Percentiles rank a stretch among this genome's conserved stretches.
Evolutionary conservation across 2,329 filamentous ascomycete species (phyloP).

Genomic region (Fusarium musae): DNA sequence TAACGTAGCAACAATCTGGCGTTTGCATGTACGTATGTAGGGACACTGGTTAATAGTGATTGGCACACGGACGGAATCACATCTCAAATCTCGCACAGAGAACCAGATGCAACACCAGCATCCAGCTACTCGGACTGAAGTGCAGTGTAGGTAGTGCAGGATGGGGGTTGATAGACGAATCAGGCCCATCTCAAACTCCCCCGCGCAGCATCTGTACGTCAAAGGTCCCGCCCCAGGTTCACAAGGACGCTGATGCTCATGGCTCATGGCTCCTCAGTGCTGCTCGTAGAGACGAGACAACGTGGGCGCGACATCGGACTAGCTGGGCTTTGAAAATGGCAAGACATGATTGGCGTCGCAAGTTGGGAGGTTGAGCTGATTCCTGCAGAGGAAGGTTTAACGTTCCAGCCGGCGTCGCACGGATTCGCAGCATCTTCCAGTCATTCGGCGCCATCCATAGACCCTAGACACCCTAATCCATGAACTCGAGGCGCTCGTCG

Average conservation of each 20-base stretch:
- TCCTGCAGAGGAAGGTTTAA: slow-evolving; percentile 43
- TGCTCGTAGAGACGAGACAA: slow-evolving; percentile 22
- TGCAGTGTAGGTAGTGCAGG: slow-evolving; percentile 11
- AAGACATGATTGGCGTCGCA: slow-evolving; percentile 48
- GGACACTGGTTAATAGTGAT: slow-evolving; percentile 24
- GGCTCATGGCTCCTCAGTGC: slow-evolving; percentile 24
- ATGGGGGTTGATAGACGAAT: slow-evolving; percentile 39
- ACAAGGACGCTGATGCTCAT: slow-evolving; percentile 10
- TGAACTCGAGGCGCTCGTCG: slow-evolving; percentile 16
- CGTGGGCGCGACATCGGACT: slow-evolving; percentile 49
- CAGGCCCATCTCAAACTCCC: slow-evolving; percentile 34
- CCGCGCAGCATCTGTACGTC: slow-evolving; percentile 45
- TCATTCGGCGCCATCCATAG: slow-evolving; percentile 36
- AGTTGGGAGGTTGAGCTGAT: slow-evolving; percentile 33
- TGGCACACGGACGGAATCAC: slow-evolving; percentile 16
- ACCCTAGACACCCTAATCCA: slow-evolving; percentile 29
- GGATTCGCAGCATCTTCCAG: slow-evolving; percentile 40
- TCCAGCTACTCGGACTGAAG: slow-evolving; percentile 37
- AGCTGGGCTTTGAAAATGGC: slow-evolving; percentile 45
- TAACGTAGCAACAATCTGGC: slow-evolving; percentile 10
- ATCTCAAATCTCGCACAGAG: slow-evolving; percentile 35
- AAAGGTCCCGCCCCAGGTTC: slow-evolving; percentile 36
- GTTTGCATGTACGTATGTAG: slow-evolving; percentile 21
- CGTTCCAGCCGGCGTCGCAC: slow-evolving; percentile 43
- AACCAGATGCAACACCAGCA: slow-evolving; percentile 35